phyloP scores from a whole-genome alignment of 2,329 filamentous ascomycete genomes.

The Cytospora piceicola region DNA sequence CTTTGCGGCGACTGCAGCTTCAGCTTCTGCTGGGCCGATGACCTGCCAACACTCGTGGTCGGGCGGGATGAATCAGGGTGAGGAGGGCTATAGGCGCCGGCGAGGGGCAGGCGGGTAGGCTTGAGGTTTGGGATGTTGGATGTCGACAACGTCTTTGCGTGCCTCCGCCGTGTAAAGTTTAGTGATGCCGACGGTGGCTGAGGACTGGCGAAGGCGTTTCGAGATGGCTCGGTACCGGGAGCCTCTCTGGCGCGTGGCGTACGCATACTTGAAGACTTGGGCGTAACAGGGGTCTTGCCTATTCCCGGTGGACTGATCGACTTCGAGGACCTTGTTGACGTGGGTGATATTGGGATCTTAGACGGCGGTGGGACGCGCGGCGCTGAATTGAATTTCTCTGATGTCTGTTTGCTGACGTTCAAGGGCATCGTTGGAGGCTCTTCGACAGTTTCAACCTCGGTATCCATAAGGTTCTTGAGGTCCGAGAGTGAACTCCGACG shows the following conservation, averaged over 20 bases:
- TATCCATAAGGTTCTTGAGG: constrained; percentile 66
- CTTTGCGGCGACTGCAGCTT: constrained; percentile 74
- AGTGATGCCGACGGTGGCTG: constrained; percentile 28
- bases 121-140: constrained; percentile 60
- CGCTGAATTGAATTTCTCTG: constrained; percentile 61
- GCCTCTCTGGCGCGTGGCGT: constrained; percentile 57
- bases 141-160: constrained; percentile 56
- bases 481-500: constrained; percentile 91
- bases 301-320: constrained; percentile 16
- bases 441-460: constrained; percentile 59
- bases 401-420: constrained; percentile 57
- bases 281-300: constrained; percentile 56
- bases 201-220: constrained; percentile 24
- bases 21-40: constrained; percentile 53
- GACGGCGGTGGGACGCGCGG: constrained; percentile 51
- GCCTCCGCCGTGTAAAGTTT: constrained; percentile 34
- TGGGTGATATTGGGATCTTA: constrained; percentile 57
- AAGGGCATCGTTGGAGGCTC: constrained; percentile 51
- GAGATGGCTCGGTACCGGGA: constrained; percentile 20
- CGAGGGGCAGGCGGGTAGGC: constrained; percentile 41
- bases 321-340: constrained; percentile 22
- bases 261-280: constrained; percentile 46
- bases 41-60: constrained; percentile 45
- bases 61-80: constrained; percentile 33
- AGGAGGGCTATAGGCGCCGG: constrained; percentile 36